Base-by-base conservation (phyloP, 2,329 filamentous ascomycete genomes). In the Emericellopsis cladophorae region DNA sequence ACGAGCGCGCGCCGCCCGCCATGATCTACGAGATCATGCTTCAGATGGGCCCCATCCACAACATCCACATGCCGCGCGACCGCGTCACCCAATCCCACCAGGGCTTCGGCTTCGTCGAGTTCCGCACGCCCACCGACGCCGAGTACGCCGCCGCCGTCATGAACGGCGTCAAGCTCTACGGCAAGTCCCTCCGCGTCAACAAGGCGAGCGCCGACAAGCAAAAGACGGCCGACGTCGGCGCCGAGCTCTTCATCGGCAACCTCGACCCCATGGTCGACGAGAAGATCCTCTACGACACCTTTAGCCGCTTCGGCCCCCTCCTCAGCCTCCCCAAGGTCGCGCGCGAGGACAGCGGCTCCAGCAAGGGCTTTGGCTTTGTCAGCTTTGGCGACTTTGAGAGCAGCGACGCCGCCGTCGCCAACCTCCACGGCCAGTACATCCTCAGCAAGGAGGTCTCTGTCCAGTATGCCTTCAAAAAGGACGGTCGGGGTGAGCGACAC, bases 401-500 rank as follows among this genome's bases (percentile, higher is more conserved):
- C 51, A 92, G 87, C 10, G 92, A 98, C 55, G 82, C 86, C 46
- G 89, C 92, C 34, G 86, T 94, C 47, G 74, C 80, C 49, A 92
- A 90, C 58, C 89, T 98, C 83, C 84, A 95, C 58, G 87, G 87
- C 40, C 89, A 96, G 65, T 96, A 92, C 62, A 77, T 98, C 45
- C 89, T 94, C 71, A 95, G 92, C 70, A 95, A 95, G 66, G 85
- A 95, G 61, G 83, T 96, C 51, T 85, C 84, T 3, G 92, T 98
- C 36, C 90, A 96, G 62, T 98, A 96, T 61, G 92, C 92, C 32
- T 96, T 95, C 74, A 98, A 98, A 72, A 96, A 96, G 65, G 92
- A 98, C 55, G 92, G 92, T 50, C 95, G 95, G 66, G 90, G 90
- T 51, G 90, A 96, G 65, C 74, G 92, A 44, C 92, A 98, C 57